Percentiles rank a stretch among this genome's conserved stretches.
These are phyloP conservation scores for Microbotryum saponariae DNA, from an alignment of 1,284 basidiomycete species.

Conservation along the genomic window DNA sequence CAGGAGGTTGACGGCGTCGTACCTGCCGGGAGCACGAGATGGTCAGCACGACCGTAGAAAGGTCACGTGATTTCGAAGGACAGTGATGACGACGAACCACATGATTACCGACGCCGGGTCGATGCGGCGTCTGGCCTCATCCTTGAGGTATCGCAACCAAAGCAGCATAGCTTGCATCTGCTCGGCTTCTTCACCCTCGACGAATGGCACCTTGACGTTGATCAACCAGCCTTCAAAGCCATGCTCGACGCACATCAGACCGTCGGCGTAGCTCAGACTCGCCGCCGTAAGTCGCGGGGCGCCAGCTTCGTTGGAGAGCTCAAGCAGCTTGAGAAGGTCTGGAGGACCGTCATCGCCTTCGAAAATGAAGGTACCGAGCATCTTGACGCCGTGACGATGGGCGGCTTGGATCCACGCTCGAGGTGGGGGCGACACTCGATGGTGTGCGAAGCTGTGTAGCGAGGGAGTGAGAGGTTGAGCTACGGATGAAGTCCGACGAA, in stretches of 20 bases:
- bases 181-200: slow-evolving; percentile 15
- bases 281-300: slow-evolving; percentile 44
- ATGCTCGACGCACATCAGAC: slow-evolving; percentile 62
- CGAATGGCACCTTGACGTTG: slow-evolving; percentile 59
- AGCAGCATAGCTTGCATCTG: slow-evolving; percentile 49
- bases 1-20: slow-evolving; percentile 65
- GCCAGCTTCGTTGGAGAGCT: slow-evolving; percentile 37
- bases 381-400: slow-evolving; percentile 63
- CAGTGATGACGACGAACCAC: slow-evolving; percentile 48
- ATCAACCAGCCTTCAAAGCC: slow-evolving; percentile 76
- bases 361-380: slow-evolving; percentile 70
- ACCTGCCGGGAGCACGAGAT: slow-evolving; percentile 49
- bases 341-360: slow-evolving; percentile 55
- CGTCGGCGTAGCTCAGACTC: slow-evolving; percentile 56
- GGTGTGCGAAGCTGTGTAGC: slow-evolving; percentile 63
- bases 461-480: not conserved
- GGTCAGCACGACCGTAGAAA: not conserved
- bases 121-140: slow-evolving; percentile 53
- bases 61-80: not conserved
- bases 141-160: slow-evolving; percentile 61
- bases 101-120: slow-evolving; percentile 57
- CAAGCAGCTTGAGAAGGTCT: slow-evolving; percentile 60
- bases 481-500: not conserved
- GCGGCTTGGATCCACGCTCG: slow-evolving; percentile 68
- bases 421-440: slow-evolving; percentile 67